These are phyloP conservation scores for Yamadazyma takamatsuzukensis DNA, from an alignment of 805 yeast genomes.

Conservation along the genomic window DNA sequence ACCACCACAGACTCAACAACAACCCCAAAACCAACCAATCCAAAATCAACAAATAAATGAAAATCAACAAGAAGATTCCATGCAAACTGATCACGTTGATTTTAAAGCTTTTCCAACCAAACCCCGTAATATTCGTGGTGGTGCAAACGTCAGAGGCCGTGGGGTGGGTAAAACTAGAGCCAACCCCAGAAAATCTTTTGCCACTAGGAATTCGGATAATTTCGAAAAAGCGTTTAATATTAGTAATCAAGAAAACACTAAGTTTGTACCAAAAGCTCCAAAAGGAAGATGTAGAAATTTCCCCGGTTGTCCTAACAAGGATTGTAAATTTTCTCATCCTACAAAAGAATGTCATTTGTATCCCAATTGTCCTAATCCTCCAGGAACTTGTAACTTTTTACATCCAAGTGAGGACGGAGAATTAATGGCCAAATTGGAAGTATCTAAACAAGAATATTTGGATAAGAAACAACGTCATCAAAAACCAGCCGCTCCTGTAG, in stretches of 20 bases:
- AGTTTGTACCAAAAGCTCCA: slow-evolving; percentile 44
- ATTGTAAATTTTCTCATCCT: slow-evolving; percentile 79
- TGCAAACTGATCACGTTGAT: slow-evolving; percentile 13
- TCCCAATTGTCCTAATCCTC: slow-evolving; percentile 74
- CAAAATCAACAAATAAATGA: no score
- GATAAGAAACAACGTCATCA: slow-evolving; percentile 26
- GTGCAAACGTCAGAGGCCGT: slow-evolving; percentile 10
- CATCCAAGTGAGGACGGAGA: slow-evolving; percentile 85
- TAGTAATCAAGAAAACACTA: slow-evolving; percentile 22
- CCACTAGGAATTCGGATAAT: slow-evolving; percentile 37
- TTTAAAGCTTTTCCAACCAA: slow-evolving; percentile 10
- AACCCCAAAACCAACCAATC: slow-evolving; percentile 1
- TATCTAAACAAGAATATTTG: slow-evolving; percentile 49
- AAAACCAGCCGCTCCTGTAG: slow-evolving; percentile 24
- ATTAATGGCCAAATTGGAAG: slow-evolving; percentile 64
- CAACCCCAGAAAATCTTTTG: slow-evolving; percentile 23
- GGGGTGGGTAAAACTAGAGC: slow-evolving; percentile 24
- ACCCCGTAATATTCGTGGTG: slow-evolving; percentile 3
- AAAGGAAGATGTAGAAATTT: slow-evolving; percentile 66
- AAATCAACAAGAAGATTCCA: slow-evolving; percentile 5
- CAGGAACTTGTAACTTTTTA: slow-evolving; percentile 77
- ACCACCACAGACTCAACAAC: slow-evolving; percentile 9
- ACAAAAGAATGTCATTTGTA: slow-evolving; percentile 67
- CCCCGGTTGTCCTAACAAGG: slow-evolving; percentile 65
- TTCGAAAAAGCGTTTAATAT: slow-evolving; percentile 40